These are phyloP conservation scores for Excoecaria cochinchinensis DNA, from an alignment of 345 rosid species.

Conservation along the genomic window DNA sequence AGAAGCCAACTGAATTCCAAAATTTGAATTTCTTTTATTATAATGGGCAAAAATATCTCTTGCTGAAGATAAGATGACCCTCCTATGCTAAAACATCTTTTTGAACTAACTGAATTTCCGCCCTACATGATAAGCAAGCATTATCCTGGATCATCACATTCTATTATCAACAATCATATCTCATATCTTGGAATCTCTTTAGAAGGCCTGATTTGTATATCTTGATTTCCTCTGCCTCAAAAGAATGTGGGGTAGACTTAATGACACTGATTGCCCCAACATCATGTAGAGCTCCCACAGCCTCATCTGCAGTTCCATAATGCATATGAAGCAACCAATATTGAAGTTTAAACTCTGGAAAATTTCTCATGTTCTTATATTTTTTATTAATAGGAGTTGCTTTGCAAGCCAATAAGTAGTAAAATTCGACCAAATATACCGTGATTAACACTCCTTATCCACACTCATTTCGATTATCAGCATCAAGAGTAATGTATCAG, in stretches of 20 bases:
- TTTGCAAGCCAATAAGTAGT: too few relatives aligned
- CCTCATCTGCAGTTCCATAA: slow-evolving; percentile 60
- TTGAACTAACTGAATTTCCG: not conserved
- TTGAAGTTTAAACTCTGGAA: not conserved
- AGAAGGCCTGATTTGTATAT: slow-evolving; percentile 56
- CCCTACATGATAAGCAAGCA: not conserved
- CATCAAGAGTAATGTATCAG: too few relatives aligned
- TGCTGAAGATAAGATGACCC: not conserved
- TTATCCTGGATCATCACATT: not conserved
- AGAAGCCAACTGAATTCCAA: not conserved
- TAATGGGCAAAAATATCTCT: too few relatives aligned
- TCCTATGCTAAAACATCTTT: not conserved
- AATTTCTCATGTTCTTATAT: not conserved
- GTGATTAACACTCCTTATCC: too few relatives aligned
- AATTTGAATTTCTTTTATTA: not conserved
- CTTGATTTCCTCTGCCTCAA: slow-evolving; percentile 53
- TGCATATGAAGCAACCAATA: not conserved
- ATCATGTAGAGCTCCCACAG: slow-evolving; percentile 52
- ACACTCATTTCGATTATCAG: too few relatives aligned
- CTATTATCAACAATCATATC: slow-evolving; percentile 16
- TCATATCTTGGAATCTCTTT: slow-evolving; percentile 57
- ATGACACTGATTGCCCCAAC: slow-evolving; percentile 59
- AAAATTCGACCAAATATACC: too few relatives aligned
- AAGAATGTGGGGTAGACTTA: slow-evolving; percentile 53
- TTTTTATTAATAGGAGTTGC: too few relatives aligned